Percentiles rank a stretch among this genome's conserved stretches.
Evolutionary conservation across 352 stramenopile species (phyloP).

Genomic region (Globisporangium spinosum): DNA sequence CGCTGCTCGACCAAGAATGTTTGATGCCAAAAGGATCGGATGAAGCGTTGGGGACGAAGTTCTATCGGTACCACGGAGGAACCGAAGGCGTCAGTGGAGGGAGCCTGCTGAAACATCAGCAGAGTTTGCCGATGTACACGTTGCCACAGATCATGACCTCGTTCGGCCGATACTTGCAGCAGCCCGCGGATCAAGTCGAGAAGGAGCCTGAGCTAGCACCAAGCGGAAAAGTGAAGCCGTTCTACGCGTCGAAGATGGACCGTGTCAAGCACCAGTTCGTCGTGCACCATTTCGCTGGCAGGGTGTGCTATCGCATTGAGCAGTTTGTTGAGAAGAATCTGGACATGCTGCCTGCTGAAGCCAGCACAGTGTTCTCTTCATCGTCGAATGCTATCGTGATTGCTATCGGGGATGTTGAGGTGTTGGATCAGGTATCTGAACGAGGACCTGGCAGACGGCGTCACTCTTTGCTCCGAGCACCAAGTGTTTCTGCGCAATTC

Average conservation of each 20-base stretch:
- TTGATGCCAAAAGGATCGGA: slow-evolving; percentile 83
- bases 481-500: slow-evolving; percentile 91
- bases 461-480: slow-evolving; percentile 54
- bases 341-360: slow-evolving; percentile 71
- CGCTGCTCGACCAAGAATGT: slow-evolving; percentile 80
- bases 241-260: slow-evolving; percentile 81
- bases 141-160: slow-evolving; percentile 60
- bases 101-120: slow-evolving; percentile 27
- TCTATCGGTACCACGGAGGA: slow-evolving; percentile 70
- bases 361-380: slow-evolving; percentile 41
- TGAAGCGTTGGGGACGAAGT: slow-evolving; percentile 73
- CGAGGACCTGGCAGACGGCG: slow-evolving; percentile 28
- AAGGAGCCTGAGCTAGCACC: slow-evolving; percentile 25
- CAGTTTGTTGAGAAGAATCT: slow-evolving; percentile 87
- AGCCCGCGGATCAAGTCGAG: slow-evolving; percentile 33
- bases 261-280: slow-evolving; percentile 81
- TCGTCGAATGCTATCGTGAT: slow-evolving; percentile 67
- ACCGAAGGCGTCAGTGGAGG: slow-evolving; percentile 22
- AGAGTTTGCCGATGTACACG: slow-evolving; percentile 42
- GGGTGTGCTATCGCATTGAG: slow-evolving; percentile 71
- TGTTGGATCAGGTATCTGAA: slow-evolving; percentile 30
- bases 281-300: slow-evolving; percentile 77
- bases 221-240: slow-evolving; percentile 41
- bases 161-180: slow-evolving; percentile 66
- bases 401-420: slow-evolving; percentile 50